Base-by-base conservation (phyloP, 2,329 filamentous ascomycete species). In the Botrytis hyacinthi region DNA sequence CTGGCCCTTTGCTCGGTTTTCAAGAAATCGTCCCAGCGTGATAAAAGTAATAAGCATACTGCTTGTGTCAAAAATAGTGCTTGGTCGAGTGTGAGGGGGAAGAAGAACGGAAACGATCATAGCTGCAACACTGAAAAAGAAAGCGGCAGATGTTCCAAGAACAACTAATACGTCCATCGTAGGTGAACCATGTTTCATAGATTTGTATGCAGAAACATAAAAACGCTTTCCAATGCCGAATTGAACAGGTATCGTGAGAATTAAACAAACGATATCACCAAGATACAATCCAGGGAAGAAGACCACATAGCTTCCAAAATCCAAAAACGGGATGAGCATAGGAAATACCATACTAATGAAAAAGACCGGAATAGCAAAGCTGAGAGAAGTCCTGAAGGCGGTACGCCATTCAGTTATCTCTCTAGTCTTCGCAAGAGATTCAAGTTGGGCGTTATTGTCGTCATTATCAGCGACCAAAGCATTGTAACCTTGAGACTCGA, bases 1-100 rank as follows among this genome's bases (percentile, higher is more conserved):
- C 83, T 98, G 93, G 0, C 96, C 96, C 84, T 98, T 99, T 70
- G 96, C 96, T 29, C 91, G 87, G 81, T 98, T 99, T 83, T 99
- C 96, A 29, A 99, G 84, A 84, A 92, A 99, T 51, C 96, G 91
- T 6, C 96, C 94, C 4, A 99, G 84, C 1, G 92, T 94, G 82
- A 98, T 94, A 81, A 99, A 98, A 0, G 94, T 97, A 82, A 99
- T 95, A 70, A 99, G 87, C 96, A 98, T 99, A 35, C 94, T 97
- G 83, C 95, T 98, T 1, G 96, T 99, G 80, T 99, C 96, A 79
- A 99, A 99, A 26, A 98, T 92, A 2, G 94, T 98, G 76, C 90
- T 91, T 0, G 96, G 96, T 66, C 93, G 89, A 3, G 87, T 88
- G 81, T 98, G 94, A 10, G 94, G 93, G 35, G 89, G 85, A n/a